These are phyloP conservation scores for Combretum micranthum DNA, from an alignment of 345 rosid genomes.

Conservation along the genomic window DNA sequence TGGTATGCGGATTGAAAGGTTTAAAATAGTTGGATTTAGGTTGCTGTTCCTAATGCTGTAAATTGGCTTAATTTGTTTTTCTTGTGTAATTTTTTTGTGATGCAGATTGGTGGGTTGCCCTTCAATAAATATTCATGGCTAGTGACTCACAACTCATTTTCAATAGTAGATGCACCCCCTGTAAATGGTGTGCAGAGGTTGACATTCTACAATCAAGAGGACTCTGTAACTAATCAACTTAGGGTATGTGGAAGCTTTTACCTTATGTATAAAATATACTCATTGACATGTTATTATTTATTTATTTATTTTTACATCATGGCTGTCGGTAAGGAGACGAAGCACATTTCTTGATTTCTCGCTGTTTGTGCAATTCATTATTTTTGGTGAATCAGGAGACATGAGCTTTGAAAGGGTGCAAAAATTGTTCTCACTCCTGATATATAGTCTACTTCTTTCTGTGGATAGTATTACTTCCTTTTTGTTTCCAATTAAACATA, in stretches of 20 bases:
- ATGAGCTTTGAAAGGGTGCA: too few species aligned
- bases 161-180: slow-evolving; percentile 84
- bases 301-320: too few species aligned
- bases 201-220: slow-evolving; percentile 93
- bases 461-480: too few species aligned
- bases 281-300: neutral
- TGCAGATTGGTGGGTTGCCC: slow-evolving; percentile 71
- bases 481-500: too few species aligned
- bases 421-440: too few species aligned
- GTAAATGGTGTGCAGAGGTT: slow-evolving; percentile 77
- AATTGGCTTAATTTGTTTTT: neutral
- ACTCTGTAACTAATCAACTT: slow-evolving; percentile 76
- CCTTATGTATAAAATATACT: neutral
- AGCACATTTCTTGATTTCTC: too few species aligned
- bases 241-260: slow-evolving; percentile 29
- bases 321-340: too few species aligned
- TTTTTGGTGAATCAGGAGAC: too few species aligned
- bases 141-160: slow-evolving; percentile 87
- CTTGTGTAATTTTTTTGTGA: neutral
- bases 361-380: too few species aligned
- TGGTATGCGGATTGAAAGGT: neutral
- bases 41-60: too few species aligned
- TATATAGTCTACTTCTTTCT: too few species aligned
- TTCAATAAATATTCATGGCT: slow-evolving; percentile 95
- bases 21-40: too few species aligned